Base-by-base conservation (phyloP, 345 rosid genomes). In the Bruguiera gymnorhiza region DNA sequence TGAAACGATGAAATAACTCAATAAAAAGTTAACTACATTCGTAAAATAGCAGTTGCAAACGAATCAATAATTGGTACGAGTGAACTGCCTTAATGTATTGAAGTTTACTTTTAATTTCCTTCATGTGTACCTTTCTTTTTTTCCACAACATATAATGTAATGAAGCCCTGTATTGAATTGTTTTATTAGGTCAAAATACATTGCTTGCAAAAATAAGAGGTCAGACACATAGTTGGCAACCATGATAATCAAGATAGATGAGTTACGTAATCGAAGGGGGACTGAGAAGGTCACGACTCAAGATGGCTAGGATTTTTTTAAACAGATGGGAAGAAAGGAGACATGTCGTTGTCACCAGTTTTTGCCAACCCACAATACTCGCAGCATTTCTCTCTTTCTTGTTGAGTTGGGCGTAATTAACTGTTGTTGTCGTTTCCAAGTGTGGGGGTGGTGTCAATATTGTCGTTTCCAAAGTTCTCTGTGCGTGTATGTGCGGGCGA, bases 331-430 rank as follows among this genome's bases (percentile, higher is more conserved):
- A 56, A 75, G 75, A 71, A 74, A 67, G 72, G 84, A 72, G 84
- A 82, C 86, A 82, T 63, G 19, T 63, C 53, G 54, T 67, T 6
- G 59, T 58, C 13, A 13, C 19, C 13, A 2, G 11, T 37, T 43
- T 39, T 32, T 34, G 4, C 21, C 21, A 6, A 15, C 6, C 8
- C 20, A 13, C 43, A 56, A 11, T 66, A 8, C 62, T 60, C 21
- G 8, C 30, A 3, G 27, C 24, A 56, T 48, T 67, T 29, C 9
- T 70, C 74, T 62, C 73, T 66, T 60, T 75, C 75, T 29, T 58
- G 78, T 74, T 80, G 84, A 81, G 83, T 75, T 79, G 85, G 73
- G 75, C 5, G 62, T 13, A 79, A 80, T 73, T 62, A 82, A 76
- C 83, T 67, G 69, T 30, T 65, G 50, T 78, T 74, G 86, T 82